phyloP scores from a whole-genome alignment of 768 basidiomycete species.

The Lactarius quietus region DNA sequence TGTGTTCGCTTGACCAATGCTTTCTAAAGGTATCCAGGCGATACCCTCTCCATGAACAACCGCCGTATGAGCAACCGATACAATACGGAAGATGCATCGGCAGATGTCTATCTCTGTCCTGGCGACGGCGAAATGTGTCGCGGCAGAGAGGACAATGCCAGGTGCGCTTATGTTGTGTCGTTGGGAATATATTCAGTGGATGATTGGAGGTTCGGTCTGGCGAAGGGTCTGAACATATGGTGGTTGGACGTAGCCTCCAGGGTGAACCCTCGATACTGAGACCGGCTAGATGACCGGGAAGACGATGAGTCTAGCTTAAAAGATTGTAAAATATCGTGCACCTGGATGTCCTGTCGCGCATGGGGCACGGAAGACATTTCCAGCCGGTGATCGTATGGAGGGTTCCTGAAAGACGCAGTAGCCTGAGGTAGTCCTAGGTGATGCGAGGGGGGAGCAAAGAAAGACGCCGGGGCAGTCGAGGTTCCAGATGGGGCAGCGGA shows the following conservation, averaged over 20 bases:
- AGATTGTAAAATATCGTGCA: not conserved
- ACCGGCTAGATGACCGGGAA: not conserved
- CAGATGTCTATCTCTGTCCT: conserved; percentile 3
- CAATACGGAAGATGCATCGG: conserved; percentile 1
- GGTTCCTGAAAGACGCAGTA: not conserved
- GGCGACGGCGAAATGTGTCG: not conserved
- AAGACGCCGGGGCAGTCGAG: not conserved
- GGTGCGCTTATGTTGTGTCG: too few relatives aligned
- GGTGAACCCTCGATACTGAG: too few relatives aligned
- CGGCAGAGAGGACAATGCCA: not conserved
- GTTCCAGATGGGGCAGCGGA: not conserved
- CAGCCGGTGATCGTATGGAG: not conserved
- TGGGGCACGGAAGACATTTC: not conserved
- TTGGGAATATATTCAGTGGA: not conserved
- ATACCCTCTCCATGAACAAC: conserved; percentile 14
- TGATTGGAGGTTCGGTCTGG: not conserved
- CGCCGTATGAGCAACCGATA: not conserved
- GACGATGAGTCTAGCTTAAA: not conserved
- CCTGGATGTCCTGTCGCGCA: conserved; percentile 3
- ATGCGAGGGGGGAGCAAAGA: not conserved
- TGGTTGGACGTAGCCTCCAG: not conserved
- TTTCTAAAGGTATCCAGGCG: conserved; percentile 4
- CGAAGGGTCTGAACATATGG: not conserved
- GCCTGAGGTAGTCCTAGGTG: not conserved
- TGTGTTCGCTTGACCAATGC: not conserved